Conservation (phyloP, 2,329 filamentous ascomycete genomes). For the Alternaria arborescens region DNA sequence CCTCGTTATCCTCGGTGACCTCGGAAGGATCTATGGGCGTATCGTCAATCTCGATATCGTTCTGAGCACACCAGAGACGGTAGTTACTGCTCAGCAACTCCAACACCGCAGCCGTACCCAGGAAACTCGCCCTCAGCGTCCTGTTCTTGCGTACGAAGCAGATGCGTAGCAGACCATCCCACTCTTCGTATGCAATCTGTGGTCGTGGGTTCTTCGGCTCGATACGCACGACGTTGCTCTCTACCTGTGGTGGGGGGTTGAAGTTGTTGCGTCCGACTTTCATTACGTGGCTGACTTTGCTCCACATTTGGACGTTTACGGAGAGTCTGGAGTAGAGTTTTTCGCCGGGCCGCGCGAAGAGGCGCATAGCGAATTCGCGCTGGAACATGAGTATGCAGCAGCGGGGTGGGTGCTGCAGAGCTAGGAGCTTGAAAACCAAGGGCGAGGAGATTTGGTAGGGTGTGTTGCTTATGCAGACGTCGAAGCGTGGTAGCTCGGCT, state of each 20-base stretch:
- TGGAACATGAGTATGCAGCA: conserved; percentile 95
- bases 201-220: conserved; percentile 87
- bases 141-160: conserved; percentile 91
- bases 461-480: conserved; percentile 82
- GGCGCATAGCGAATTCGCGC: conserved; percentile 88
- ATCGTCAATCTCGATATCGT: conserved; percentile 80
- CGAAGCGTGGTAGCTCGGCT: conserved; percentile 77
- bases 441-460: conserved; percentile 86
- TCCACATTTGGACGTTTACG: conserved; percentile 95
- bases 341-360: conserved; percentile 88
- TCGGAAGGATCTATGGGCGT: conserved; percentile 48
- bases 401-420: conserved; percentile 80
- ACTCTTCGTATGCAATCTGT: conserved; percentile 91
- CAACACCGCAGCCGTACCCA: conserved; percentile 82
- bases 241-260: conserved; percentile 90
- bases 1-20: conserved; percentile 53
- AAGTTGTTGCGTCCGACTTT: conserved; percentile 98
- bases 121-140: conserved; percentile 81
- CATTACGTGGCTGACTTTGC: conserved; percentile 76
- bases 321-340: conserved; percentile 88
- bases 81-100: conserved; percentile 88
- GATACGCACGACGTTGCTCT: conserved; percentile 88
- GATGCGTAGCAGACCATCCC: conserved; percentile 86
- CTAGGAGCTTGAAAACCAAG: conserved; percentile 88
- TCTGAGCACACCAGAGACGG: conserved; percentile 86